phyloP scores from a whole-genome alignment of 495 filamentous ascomycete species.

The Aspergillus nidulans region DNA sequence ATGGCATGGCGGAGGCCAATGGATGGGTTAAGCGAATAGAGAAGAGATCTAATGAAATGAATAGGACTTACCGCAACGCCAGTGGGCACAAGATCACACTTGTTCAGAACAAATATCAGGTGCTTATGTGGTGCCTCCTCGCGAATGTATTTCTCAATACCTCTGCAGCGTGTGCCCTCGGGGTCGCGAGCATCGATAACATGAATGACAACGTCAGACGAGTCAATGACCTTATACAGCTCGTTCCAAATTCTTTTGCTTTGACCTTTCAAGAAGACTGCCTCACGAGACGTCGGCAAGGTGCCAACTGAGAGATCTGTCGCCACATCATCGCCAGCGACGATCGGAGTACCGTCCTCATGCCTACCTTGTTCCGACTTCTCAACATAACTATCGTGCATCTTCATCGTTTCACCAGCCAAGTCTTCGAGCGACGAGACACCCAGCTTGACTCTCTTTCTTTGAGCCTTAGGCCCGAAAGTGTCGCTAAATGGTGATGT shows the following conservation, averaged over 20 bases:
- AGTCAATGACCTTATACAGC: conserved; percentile 95
- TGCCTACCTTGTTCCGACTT: conserved; percentile 67
- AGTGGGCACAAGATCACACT: conserved; percentile 93
- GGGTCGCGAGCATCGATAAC: conserved; percentile 94
- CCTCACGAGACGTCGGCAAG: conserved; percentile 69
- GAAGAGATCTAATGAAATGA: conserved; percentile 12
- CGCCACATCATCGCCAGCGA: conserved; percentile 46
- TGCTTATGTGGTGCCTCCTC: conserved; percentile 96
- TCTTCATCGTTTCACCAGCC: conserved; percentile 69
- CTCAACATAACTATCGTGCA: conserved; percentile 74
- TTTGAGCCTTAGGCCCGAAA: conserved; percentile 88
- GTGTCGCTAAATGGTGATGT: conserved; percentile 79
- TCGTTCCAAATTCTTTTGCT: conserved; percentile 97
- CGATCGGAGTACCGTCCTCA: conserved; percentile 61
- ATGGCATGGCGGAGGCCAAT: conserved; percentile 47
- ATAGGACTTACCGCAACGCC: conserved; percentile 79
- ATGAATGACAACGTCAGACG: conserved; percentile 92
- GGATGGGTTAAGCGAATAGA: conserved; percentile 12
- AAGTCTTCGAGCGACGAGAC: conserved; percentile 78
- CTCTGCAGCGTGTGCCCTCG: conserved; percentile 80
- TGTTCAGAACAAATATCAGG: conserved; percentile 88
- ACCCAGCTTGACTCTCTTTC: conserved; percentile 84
- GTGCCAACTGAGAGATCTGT: conserved; percentile 42
- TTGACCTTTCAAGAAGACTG: conserved; percentile 91
- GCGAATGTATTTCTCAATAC: conserved; percentile 86